Percentiles rank a stretch among this genome's conserved stretches.
Evolutionary conservation across 2,329 filamentous ascomycete genomes (phyloP).

Genomic region (Aspergillus flavus): DNA sequence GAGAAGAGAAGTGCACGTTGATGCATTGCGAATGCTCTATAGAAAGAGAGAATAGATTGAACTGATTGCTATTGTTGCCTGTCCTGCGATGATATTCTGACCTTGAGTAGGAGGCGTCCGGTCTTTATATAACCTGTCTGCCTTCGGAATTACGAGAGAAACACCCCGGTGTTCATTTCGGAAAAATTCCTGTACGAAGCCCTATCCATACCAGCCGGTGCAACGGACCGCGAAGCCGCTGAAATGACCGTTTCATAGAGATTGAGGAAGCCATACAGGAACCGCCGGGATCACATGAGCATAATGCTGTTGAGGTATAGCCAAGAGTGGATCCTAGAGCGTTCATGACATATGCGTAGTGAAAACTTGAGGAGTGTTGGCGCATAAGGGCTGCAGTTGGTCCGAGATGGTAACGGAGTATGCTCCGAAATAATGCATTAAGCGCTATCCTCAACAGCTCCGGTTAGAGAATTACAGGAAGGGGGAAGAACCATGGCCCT

Average conservation of each 20-base stretch:
- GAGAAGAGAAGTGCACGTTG: slow-evolving; percentile 35
- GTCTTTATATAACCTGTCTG: slow-evolving; percentile 25
- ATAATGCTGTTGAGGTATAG: not conserved
- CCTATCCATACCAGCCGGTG: slow-evolving; percentile 12
- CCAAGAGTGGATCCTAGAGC: slow-evolving; percentile 3
- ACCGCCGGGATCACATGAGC: not conserved
- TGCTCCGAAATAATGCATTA: slow-evolving; percentile 14
- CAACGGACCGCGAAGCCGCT: slow-evolving; percentile 17
- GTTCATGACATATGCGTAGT: not conserved
- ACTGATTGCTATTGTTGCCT: slow-evolving; percentile 21
- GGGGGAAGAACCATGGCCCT: not conserved
- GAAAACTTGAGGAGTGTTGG: not conserved
- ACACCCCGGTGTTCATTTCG: slow-evolving; percentile 6
- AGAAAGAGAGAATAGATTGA: slow-evolving; percentile 13
- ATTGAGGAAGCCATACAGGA: slow-evolving; percentile 4
- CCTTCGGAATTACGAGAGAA: not conserved
- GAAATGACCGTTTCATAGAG: slow-evolving; percentile 21
- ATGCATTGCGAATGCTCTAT: slow-evolving; percentile 26
- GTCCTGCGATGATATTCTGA: slow-evolving; percentile 28
- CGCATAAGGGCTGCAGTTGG: not conserved
- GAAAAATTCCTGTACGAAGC: slow-evolving; percentile 8
- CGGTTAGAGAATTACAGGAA: not conserved
- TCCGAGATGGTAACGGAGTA: slow-evolving; percentile 15
- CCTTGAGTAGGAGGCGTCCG: not conserved
- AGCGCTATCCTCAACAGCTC: not conserved